Conservation (phyloP, 371 early-diverging fungal species). For the Mucor piriformis region DNA sequence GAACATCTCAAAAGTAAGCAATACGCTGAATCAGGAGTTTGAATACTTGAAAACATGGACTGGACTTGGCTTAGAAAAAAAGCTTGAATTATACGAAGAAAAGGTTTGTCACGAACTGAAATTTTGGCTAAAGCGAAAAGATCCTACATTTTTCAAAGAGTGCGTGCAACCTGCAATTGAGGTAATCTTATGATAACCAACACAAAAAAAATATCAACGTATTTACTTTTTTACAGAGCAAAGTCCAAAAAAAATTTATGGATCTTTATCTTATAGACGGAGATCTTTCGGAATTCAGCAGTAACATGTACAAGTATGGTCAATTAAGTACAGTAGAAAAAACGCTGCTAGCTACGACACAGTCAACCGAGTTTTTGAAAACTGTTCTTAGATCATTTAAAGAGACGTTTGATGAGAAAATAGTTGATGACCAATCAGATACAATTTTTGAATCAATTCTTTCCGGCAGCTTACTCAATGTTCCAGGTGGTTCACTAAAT, state of each 20-base stretch:
- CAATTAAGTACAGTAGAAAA: slow-evolving; percentile 46
- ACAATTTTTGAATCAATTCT: slow-evolving; percentile 20
- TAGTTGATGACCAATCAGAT: slow-evolving; percentile 3
- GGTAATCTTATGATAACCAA: slow-evolving; percentile 33
- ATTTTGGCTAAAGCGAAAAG: slow-evolving; percentile 60
- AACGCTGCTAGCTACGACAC: slow-evolving; percentile 45
- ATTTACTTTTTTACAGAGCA: slow-evolving; percentile 35
- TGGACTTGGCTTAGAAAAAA: slow-evolving; percentile 12
- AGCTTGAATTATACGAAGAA: slow-evolving; percentile 31
- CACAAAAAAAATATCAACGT: not conserved
- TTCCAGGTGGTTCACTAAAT: not conserved
- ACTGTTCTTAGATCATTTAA: slow-evolving; percentile 35
- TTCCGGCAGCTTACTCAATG: not conserved
- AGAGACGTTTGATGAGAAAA: slow-evolving; percentile 25
- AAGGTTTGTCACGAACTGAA: slow-evolving; percentile 58
- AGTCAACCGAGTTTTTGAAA: slow-evolving; percentile 30
- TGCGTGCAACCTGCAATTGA: slow-evolving; percentile 47
- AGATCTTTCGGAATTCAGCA: slow-evolving; percentile 35
- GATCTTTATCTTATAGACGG: slow-evolving; percentile 52
- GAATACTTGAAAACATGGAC: slow-evolving; percentile 36
- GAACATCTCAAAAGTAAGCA: not conserved
- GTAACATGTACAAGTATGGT: slow-evolving; percentile 34
- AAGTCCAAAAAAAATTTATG: slow-evolving; percentile 55
- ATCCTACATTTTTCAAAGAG: slow-evolving; percentile 44
- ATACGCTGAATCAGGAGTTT: slow-evolving; percentile 6